A percentile compares a stretch with the other conserved stretches of the same genome.
Evolutionary conservation across 2,329 filamentous ascomycete genomes (phyloP).

Genomic region (Stemphylium beticola): DNA sequence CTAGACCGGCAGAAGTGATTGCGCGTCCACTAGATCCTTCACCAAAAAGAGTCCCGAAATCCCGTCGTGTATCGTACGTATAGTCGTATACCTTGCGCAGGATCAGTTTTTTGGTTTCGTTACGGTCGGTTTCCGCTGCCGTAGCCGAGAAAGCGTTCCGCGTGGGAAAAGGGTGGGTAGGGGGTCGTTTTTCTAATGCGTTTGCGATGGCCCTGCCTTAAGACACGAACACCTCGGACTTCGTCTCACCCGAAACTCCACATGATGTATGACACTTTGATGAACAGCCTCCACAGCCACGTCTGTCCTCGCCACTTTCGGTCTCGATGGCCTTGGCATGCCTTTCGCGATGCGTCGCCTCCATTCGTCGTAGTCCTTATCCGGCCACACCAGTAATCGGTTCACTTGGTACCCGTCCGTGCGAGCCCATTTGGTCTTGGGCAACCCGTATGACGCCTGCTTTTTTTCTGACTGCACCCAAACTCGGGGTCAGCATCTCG

Average conservation of each 20-base stretch:
- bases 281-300: conserved; percentile 26
- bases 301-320: conserved; percentile 1
- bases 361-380: background rate
- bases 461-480: background rate
- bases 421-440: background rate
- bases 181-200: background rate
- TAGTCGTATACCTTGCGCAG: background rate
- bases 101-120: background rate
- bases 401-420: background rate
- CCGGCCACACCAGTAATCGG: background rate
- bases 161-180: background rate
- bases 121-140: background rate
- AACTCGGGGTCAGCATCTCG: background rate
- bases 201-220: background rate
- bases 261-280: conserved; percentile 13
- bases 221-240: conserved; percentile 1
- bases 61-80: background rate
- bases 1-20: background rate
- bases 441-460: background rate
- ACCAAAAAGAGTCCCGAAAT: background rate
- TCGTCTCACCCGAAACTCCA: conserved; percentile 3
- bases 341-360: background rate
- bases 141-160: background rate
- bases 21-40: background rate
- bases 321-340: background rate